phyloP scores from a whole-genome alignment of 176 grass and related monocot genomes.

The Carex littledalei region DNA sequence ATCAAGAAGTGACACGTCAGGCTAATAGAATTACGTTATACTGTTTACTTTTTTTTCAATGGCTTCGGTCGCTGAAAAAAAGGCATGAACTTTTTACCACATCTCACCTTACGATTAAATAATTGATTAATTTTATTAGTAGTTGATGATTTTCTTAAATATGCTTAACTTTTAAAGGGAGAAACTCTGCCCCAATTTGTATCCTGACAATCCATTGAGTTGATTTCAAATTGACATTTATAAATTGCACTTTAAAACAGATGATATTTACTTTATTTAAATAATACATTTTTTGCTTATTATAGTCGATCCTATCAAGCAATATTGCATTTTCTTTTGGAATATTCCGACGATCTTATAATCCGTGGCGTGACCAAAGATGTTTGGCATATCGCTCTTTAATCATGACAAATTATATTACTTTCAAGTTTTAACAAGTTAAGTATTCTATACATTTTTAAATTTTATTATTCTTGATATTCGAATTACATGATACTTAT shows the following conservation, averaged over 20 bases:
- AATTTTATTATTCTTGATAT: too few species aligned
- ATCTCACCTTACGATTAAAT: constrained; percentile 41
- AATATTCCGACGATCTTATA: not conserved
- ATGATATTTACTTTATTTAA: not conserved
- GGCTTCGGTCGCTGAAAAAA: not conserved
- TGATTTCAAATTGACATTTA: not conserved
- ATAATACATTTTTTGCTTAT: not conserved
- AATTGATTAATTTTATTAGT: constrained; percentile 3
- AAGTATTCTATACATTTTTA: not conserved
- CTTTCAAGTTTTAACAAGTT: not conserved
- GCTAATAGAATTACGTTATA: not conserved
- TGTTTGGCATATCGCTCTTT: not conserved
- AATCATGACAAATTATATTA: not conserved
- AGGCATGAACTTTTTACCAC: constrained; percentile 12
- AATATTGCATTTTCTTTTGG: not conserved
- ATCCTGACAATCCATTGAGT: not conserved
- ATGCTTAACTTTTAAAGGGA: not conserved
- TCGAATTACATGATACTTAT: not conserved
- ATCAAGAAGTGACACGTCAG: not conserved
- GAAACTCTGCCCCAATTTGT: not conserved
- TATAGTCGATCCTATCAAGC: not conserved
- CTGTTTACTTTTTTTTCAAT: not conserved
- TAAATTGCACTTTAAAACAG: not conserved
- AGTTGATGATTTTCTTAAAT: not conserved
- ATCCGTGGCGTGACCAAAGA: not conserved